These are phyloP conservation scores for Phytophthora foliorum DNA, from an alignment of 352 stramenopile genomes.

Conservation along the genomic window DNA sequence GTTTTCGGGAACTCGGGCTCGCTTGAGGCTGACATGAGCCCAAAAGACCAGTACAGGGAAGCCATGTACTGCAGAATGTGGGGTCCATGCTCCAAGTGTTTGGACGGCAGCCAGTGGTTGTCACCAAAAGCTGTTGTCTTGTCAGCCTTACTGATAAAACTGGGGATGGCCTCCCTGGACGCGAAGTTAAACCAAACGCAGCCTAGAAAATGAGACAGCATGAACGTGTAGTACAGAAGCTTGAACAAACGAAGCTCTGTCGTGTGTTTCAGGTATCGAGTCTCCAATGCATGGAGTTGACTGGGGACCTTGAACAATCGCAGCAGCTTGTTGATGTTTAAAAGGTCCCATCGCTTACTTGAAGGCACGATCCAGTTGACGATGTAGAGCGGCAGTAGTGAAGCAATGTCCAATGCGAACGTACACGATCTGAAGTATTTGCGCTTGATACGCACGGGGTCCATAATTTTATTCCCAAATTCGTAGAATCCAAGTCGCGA, in stretches of 20 bases:
- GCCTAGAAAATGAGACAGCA: conserved; percentile 64
- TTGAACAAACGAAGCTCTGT: conserved; percentile 74
- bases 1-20: conserved; percentile 65
- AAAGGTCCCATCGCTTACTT: conserved; percentile 44
- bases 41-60: conserved; percentile 73
- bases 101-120: conserved; percentile 46
- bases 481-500: conserved; percentile 64
- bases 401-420: conserved; percentile 57
- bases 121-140: conserved; percentile 37
- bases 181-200: conserved; percentile 78
- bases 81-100: conserved; percentile 28
- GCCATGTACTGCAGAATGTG: conserved; percentile 58
- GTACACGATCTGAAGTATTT: conserved; percentile 52
- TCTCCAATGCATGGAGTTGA: conserved; percentile 60
- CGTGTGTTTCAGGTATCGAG: conserved; percentile 67
- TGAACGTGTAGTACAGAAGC: conserved; percentile 78
- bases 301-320: conserved; percentile 60
- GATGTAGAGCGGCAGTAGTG: conserved; percentile 58
- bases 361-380: conserved; percentile 50
- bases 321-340: conserved; percentile 77
- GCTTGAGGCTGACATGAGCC: conserved; percentile 65
- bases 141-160: conserved; percentile 7
- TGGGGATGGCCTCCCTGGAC: conserved; percentile 38
- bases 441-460: conserved; percentile 31
- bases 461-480: conserved; percentile 77